Percentiles rank a stretch among this genome's conserved stretches.
These are phyloP conservation scores for Takakia lepidozioides DNA, from an alignment of 225 moss, liverwort and hornwort genomes.

Conservation along the genomic window DNA sequence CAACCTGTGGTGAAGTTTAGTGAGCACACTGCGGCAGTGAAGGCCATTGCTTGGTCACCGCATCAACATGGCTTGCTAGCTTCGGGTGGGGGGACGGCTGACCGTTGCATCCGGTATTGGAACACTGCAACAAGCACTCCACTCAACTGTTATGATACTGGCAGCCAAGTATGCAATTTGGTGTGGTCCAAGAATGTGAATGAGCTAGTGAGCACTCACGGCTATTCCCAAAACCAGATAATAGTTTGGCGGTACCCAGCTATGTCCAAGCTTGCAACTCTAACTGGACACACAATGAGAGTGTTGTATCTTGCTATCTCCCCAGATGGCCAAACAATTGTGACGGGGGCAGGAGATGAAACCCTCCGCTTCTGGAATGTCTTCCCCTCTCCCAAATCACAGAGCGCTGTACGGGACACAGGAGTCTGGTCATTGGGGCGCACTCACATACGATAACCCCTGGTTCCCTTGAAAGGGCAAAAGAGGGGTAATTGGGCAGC, in stretches of 20 bases:
- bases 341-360: conserved; percentile 97
- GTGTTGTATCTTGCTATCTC: conserved; percentile 94
- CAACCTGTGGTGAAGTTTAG: conserved; percentile 96
- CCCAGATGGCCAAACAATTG: conserved; percentile 98
- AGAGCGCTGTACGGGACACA: conserved; percentile 85
- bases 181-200: conserved; percentile 99
- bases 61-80: conserved; percentile 93
- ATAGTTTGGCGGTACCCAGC: conserved; percentile 93
- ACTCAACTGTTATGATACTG: conserved; percentile 86
- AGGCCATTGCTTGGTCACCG: conserved; percentile 98
- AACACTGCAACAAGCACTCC: conserved; percentile 87
- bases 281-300: conserved; percentile 92
- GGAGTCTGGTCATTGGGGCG: conserved; percentile 95
- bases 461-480: too few relatives aligned
- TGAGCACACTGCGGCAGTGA: conserved; percentile 97
- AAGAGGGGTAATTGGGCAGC: too few relatives aligned
- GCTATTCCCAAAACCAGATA: conserved; percentile 97
- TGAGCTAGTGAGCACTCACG: conserved; percentile 97
- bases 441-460: conserved; percentile 92
- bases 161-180: conserved; percentile 94
- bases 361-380: conserved; percentile 98
- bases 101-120: conserved; percentile 94
- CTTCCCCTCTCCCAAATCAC: conserved; percentile 94
- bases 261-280: conserved; percentile 96
- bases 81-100: conserved; percentile 94